phyloP scores from a whole-genome alignment of 352 stramenopile genomes.

The Globisporangium canariense region DNA sequence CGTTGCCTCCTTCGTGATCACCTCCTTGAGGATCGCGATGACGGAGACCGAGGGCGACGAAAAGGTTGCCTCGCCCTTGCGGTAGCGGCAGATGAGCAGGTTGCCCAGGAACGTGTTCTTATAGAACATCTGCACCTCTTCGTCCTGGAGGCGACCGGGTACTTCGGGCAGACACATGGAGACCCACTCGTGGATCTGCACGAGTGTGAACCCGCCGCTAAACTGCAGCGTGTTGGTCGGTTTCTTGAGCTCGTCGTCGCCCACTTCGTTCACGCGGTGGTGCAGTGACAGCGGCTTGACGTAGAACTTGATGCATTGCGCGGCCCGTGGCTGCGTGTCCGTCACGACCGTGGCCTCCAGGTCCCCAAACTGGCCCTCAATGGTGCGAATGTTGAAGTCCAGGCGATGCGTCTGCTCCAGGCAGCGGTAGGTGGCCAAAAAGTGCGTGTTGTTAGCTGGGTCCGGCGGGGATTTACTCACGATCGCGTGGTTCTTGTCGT shows the following conservation, averaged over 20 bases:
- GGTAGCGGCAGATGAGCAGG: constrained; percentile 70
- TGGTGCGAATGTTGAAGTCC: constrained; percentile 77
- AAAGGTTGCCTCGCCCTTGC: constrained; percentile 70
- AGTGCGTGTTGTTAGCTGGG: constrained; percentile 50
- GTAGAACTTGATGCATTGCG: constrained; percentile 69
- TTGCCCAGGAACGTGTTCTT: constrained; percentile 75
- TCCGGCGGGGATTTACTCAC: constrained; percentile 66
- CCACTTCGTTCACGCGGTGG: constrained; percentile 65
- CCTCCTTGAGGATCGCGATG: constrained; percentile 84
- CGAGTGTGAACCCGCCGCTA: constrained; percentile 69
- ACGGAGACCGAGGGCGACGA: constrained; percentile 74
- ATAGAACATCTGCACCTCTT: constrained; percentile 73
- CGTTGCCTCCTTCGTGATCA: constrained; percentile 85
- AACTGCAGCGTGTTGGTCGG: constrained; percentile 67
- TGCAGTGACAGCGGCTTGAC: constrained; percentile 84
- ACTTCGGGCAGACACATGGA: constrained; percentile 75
- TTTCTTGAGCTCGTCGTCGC: constrained; percentile 49
- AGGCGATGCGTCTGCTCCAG: constrained; percentile 76
- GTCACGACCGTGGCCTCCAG: constrained; percentile 74
- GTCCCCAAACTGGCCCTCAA: constrained; percentile 83
- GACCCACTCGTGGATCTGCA: constrained; percentile 88
- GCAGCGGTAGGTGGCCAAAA: constrained; percentile 78
- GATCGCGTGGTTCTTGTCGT: constrained; percentile 69
- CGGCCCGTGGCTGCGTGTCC: constrained; percentile 53
- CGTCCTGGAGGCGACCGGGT: constrained; percentile 60